Evolutionary conservation across 177 flowering plant genomes (phyloP), one percentile per base, ranked within the genome.

Genomic region (Telopea speciosissima): DNA sequence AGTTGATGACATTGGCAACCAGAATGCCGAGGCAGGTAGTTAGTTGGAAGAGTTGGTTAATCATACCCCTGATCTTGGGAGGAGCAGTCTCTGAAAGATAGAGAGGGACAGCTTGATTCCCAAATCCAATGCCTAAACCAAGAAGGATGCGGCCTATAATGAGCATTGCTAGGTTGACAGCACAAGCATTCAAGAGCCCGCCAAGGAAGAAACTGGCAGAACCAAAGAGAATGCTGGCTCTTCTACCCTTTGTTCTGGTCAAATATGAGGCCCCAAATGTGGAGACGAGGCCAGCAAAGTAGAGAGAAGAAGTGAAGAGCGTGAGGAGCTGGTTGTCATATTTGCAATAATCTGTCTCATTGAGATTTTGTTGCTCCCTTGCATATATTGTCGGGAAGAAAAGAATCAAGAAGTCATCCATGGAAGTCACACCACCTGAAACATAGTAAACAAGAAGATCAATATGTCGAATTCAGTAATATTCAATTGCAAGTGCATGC

Each of bases 21-120:
- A 93, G 70, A 26, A 93, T 88, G 13, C 97, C 96, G 16, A 86
- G 26, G 59, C 93, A 87, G 2, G 94, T 89, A 19, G 90, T 85
- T 28, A 93, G 74, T 66, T 93, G 98, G 73, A 93, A 93, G 42
- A 89, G 73, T 65, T 88, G 90, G 78, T 88, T 93, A 8, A 89
- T 81, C 3, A 87, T 88, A 70, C 98, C 97, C 40, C 97, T 69
- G 40, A 85, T 72, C 62, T 86, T 87, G 17, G 97, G 81, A 2
- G 98, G 98, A 12, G 98, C 87, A 77, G 85, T 93, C 73, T 91
- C 97, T 1, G 97, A 93, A 11, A 93, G 87, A 73, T 90, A 93
- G 12, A 93, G 40, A 36, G 40, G 40, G 77, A 24, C 97, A 96
- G 72, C 92, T 68, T 89, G 93, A 71, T 89, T 89, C 1, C 90